Base-by-base conservation (phyloP, 257 asterid species). In the Prunella vulgaris region DNA sequence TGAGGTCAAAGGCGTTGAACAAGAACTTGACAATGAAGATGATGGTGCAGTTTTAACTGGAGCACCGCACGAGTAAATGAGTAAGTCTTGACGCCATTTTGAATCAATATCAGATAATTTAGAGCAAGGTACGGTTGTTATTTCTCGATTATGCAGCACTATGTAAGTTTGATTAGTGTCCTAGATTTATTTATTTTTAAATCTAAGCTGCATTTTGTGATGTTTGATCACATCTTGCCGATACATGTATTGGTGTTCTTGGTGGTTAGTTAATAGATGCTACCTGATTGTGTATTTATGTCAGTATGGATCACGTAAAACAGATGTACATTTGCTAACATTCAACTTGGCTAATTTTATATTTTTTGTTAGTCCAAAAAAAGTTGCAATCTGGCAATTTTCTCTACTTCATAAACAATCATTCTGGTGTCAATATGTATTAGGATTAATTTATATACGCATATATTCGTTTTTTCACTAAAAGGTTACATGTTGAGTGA, bases 1-100 rank as follows among this genome's bases (percentile, higher is more conserved):
- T 0, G 98, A 90, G 80, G 96, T 93, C 59, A 93, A 84, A 73
- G 80, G 95, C 0, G 98, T 93, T 59, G 93, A 90, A 59, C 97
- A 93, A 73, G 98, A 93, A 70, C 90, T 85, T 8, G 96, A 90
- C 54, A 74, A 64, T 1, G 96, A 88, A 68, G 96, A 84, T 24
- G 96, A 84, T 57, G 84, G 61, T 10, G 24, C 74, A 3, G 68
- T 70, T 32, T 53, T 90, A 44, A 75, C 74, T 25, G 92, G 97
- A 28, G 88, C 90, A 12, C 66, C 95, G 5, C 66, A 82, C 7
- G 92, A 90, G 86, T 90, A 79, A 60, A 18, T 66, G 30, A 10
- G 81, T 9, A 40, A 65, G 24, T 22, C 18, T 30, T n/a, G 60
- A 9, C 14, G 7, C 51, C 8, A 1, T 66, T 65, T 3, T 46